Evolutionary conservation across 495 filamentous ascomycete species (phyloP).

Genomic region (Apodospora peruviana): DNA sequence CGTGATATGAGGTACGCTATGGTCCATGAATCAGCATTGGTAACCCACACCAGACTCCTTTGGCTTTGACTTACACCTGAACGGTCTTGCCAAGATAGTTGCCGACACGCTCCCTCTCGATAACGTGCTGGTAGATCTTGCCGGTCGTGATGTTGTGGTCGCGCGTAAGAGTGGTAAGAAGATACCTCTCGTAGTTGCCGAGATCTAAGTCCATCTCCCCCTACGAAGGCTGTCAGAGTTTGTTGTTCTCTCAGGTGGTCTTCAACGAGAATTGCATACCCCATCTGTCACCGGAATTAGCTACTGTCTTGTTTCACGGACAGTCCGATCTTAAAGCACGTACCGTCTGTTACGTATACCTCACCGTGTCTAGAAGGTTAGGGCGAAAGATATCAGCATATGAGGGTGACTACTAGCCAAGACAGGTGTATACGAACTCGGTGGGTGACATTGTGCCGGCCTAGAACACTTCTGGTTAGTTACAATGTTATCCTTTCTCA

Average conservation of each 20-base stretch:
- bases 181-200: slow-evolving; percentile 81
- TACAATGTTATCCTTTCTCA: too few species aligned
- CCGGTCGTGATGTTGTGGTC: slow-evolving; percentile 95
- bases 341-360: too few species aligned
- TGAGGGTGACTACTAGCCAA: too few species aligned
- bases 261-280: slow-evolving; percentile 39
- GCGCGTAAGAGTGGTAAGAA: slow-evolving; percentile 57
- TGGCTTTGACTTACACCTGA: slow-evolving; percentile 48
- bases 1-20: slow-evolving; percentile 74
- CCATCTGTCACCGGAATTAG: too few species aligned
- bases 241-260: slow-evolving; percentile 20
- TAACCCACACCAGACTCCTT: neutral
- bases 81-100: slow-evolving; percentile 91
- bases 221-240: neutral
- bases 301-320: too few species aligned
- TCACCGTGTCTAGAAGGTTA: too few species aligned
- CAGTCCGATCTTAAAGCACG: neutral
- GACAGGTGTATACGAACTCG: too few species aligned
- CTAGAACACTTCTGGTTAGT: too few species aligned
- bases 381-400: too few species aligned
- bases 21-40: neutral
- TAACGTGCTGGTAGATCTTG: slow-evolving; percentile 88
- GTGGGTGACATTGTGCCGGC: too few species aligned
- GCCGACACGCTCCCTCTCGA: slow-evolving; percentile 65
- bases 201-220: slow-evolving; percentile 79